These are phyloP conservation scores for Cardamine chenopodiifolia DNA, from an alignment of 345 rosid species.

Conservation along the genomic window DNA sequence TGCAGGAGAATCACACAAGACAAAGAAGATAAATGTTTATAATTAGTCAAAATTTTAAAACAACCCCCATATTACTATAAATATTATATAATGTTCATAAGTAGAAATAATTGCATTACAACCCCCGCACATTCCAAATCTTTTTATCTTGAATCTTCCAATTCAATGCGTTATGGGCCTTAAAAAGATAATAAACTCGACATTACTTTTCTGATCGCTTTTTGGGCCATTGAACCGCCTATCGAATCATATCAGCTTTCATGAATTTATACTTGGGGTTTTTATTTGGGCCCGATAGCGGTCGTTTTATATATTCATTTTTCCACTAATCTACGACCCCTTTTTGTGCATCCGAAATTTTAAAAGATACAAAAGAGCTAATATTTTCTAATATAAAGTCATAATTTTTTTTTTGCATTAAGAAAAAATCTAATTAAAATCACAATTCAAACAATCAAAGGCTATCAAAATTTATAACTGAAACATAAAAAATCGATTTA, in stretches of 20 bases:
- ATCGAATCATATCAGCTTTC: not conserved
- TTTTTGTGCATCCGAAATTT: too few species aligned
- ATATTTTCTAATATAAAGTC: too few species aligned
- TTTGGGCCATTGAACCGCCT: not conserved
- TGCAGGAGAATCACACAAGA: slow-evolving; percentile 35
- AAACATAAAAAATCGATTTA: not conserved
- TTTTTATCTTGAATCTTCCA: too few species aligned
- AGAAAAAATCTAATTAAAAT: too few species aligned
- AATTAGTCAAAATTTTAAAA: not conserved
- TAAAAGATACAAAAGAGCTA: not conserved
- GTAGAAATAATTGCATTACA: not conserved
- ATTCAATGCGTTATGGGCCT: too few species aligned
- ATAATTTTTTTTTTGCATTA: too few species aligned
- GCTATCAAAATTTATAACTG: not conserved
- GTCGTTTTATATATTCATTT: too few species aligned
- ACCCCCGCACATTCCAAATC: not conserved
- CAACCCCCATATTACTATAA: not conserved
- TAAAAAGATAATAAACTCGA: too few species aligned
- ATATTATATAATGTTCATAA: not conserved
- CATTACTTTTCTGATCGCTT: not conserved
- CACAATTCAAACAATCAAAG: too few species aligned
- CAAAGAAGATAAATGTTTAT: not conserved
- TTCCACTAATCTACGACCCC: too few species aligned
- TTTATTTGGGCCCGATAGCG: not conserved
- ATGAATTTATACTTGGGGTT: not conserved